Evolutionary conservation across 2,329 filamentous ascomycete genomes (phyloP).

Genomic region (Penicillium thymicola): DNA sequence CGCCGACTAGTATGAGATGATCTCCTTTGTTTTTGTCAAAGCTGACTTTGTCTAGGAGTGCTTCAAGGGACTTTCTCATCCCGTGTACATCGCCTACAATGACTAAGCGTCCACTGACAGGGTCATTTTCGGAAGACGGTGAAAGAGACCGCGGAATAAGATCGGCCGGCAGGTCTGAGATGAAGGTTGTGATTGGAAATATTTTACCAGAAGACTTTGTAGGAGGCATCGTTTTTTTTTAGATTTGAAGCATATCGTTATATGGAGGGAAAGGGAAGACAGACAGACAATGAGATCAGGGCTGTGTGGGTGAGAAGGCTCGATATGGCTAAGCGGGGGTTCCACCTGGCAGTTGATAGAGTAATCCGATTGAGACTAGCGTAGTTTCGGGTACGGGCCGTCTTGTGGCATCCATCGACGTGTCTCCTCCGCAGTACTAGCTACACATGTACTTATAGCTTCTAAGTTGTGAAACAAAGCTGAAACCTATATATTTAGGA

Average conservation of each 20-base stretch:
- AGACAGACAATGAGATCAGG: too few species aligned
- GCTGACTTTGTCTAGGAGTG: slow-evolving; percentile 13
- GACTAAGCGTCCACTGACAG: slow-evolving; percentile 13
- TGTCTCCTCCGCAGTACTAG: too few species aligned
- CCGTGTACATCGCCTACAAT: slow-evolving; percentile 24
- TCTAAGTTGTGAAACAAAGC: too few species aligned
- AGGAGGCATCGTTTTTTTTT: not conserved
- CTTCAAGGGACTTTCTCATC: slow-evolving; percentile 18
- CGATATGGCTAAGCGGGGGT: too few species aligned
- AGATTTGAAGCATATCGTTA: not conserved
- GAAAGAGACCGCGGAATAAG: not conserved
- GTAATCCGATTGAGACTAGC: not conserved
- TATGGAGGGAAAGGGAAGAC: too few species aligned
- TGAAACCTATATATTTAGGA: too few species aligned
- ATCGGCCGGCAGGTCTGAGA: slow-evolving; percentile 14
- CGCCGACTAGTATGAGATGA: slow-evolving; percentile 21
- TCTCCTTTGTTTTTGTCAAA: slow-evolving; percentile 19
- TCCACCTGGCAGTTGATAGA: too few species aligned
- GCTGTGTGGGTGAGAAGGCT: too few species aligned
- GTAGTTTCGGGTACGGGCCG: not conserved
- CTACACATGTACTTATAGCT: too few species aligned
- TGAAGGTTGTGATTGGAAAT: slow-evolving; percentile 14
- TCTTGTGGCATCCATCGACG: not conserved
- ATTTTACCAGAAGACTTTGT: slow-evolving; percentile 5
- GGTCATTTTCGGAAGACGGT: slow-evolving; percentile 5